Conservation (phyloP, 257 asterid species). For the Paulownia fortunei region DNA sequence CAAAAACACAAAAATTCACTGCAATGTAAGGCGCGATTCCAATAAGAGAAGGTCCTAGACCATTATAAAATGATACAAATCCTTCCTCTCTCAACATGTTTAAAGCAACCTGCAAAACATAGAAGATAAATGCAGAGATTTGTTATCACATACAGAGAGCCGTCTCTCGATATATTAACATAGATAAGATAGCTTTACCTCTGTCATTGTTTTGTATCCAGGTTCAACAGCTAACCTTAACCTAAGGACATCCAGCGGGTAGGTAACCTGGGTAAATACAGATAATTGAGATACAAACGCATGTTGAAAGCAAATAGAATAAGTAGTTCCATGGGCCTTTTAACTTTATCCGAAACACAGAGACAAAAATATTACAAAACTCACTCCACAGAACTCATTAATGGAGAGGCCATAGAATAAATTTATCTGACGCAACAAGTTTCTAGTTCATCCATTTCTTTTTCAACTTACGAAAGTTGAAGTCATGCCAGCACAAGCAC, state of each 20-base stretch:
- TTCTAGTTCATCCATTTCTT: constrained; percentile 43
- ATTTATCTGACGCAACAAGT: neutral
- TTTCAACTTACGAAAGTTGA: constrained; percentile 93
- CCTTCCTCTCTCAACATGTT: constrained; percentile 96
- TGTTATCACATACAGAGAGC: constrained; percentile 19
- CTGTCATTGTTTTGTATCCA: constrained; percentile 81
- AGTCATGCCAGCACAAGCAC: constrained; percentile 99
- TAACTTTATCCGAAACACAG: too few species aligned
- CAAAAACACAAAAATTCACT: constrained; percentile 94
- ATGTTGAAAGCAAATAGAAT: constrained; percentile 6
- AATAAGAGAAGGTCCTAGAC: constrained; percentile 95
- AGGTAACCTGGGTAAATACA: constrained; percentile 70
- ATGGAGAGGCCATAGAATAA: constrained; percentile 6
- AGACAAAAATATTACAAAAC: constrained; percentile 7
- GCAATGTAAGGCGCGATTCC: constrained; percentile 97
- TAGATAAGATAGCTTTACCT: constrained; percentile 52
- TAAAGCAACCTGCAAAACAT: constrained; percentile 71
- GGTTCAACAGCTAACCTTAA: constrained; percentile 94
- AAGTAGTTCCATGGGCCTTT: constrained; percentile 20
- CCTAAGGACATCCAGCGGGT: constrained; percentile 89
- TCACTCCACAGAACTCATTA: neutral
- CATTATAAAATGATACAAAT: constrained; percentile 76
- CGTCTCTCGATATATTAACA: neutral
- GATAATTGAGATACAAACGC: constrained; percentile 26
- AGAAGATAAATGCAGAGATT: constrained; percentile 33